Evolutionary conservation across 2,329 filamentous ascomycete genomes (phyloP), one percentile per base, ranked within the genome.

Genomic region (Colletotrichum camelliae): DNA sequence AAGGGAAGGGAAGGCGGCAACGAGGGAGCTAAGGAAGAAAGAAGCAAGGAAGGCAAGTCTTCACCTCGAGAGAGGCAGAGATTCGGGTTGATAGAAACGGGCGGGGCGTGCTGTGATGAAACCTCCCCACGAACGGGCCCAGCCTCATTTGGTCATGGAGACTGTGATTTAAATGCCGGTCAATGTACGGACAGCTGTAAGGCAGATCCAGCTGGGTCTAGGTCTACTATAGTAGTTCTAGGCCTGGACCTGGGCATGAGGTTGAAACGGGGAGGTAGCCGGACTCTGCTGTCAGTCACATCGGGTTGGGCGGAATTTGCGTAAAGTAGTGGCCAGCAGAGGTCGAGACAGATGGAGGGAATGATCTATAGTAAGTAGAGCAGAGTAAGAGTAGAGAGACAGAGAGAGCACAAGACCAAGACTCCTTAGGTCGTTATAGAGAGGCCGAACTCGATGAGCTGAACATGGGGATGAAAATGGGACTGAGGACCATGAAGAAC

Each of bases 141-240:
- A 85, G 82, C 85, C 85, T 87, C 85, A 87, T 88, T 85, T 85
- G 85, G 84, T 81, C 83, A 85, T 84, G 81, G 79, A 39, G 27
- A 55, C 82, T 82, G 81, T 82, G 81, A 31, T 39, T 67, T 67
- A 43, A 73, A 37, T 65, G 70, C 29, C 33, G 37, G 39, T 43
- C 39, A 18, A 43, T n/a, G 16, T 43, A 43, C 39, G 39, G 39
- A 18, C 18, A 43, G 16, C 39, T 43, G 39, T 43, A 43, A 43
- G 37, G 60, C 64, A 64, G 71, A 74, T 66, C 39, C 39, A 43
- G 10, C 8, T 57, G 21, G 52, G 52, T 57, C 52, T 21, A 15
- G 52, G 52, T 57, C 52, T 13, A 27, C 24, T 24, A 24, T 24
- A 24, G 24, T 24, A 24, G 52, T 7, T 57, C 48, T 13, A 57